Evolutionary conservation across 2,329 filamentous ascomycete genomes (phyloP).

Genomic region (Apiospora rasikravindrae): DNA sequence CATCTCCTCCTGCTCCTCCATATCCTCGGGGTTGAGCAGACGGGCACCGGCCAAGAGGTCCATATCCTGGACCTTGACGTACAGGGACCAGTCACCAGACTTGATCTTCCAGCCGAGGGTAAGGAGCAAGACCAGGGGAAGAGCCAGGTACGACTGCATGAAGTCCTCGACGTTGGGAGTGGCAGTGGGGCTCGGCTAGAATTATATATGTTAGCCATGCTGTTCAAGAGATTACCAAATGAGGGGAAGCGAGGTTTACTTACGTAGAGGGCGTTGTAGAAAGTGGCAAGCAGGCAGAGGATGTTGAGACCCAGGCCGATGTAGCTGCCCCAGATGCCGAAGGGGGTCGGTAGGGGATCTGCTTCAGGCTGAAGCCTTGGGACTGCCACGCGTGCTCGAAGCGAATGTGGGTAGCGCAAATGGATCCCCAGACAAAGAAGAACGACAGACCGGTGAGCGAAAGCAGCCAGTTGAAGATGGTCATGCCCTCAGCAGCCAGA

Average conservation of each 20-base stretch:
- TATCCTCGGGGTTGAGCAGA: conserved; percentile 49
- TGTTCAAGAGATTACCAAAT: neutral
- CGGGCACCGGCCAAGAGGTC: conserved; percentile 66
- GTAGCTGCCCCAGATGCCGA: conserved; percentile 71
- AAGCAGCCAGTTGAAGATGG: conserved; percentile 69
- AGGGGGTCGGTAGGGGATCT: conserved; percentile 53
- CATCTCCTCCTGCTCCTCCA: conserved; percentile 45
- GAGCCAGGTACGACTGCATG: conserved; percentile 64
- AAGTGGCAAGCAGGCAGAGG: conserved; percentile 73
- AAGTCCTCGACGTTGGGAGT: conserved; percentile 53
- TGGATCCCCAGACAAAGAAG: conserved; percentile 77
- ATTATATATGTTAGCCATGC: conserved; percentile 23
- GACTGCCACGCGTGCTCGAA: conserved; percentile 67
- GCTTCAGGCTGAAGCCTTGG: conserved; percentile 58
- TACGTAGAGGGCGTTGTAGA: conserved; percentile 69
- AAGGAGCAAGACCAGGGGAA: conserved; percentile 62
- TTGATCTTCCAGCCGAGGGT: conserved; percentile 69
- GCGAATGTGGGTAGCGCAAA: conserved; percentile 68
- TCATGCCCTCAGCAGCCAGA: conserved; percentile 45
- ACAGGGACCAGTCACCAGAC: conserved; percentile 56
- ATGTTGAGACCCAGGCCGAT: conserved; percentile 70
- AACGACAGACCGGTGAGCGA: conserved; percentile 74
- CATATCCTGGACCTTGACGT: conserved; percentile 63
- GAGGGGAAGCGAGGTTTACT: conserved; percentile 28
- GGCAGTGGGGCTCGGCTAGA: conserved; percentile 41